Base-by-base conservation (phyloP, 2,329 filamentous ascomycete genomes). In the Fusarium siculi region DNA sequence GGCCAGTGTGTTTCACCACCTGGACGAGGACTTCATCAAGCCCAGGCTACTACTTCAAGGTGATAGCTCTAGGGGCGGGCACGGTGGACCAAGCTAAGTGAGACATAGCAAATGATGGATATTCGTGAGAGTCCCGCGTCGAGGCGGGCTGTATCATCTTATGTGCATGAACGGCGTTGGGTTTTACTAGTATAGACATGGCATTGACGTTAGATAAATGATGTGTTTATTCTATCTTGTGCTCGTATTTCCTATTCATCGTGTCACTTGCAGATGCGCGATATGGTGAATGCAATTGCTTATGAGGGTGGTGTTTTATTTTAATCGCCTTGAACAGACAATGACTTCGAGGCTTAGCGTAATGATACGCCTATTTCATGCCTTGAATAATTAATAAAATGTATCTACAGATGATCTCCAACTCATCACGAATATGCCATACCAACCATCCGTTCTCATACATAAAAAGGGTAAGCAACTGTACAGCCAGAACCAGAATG, bases 21-120 rank as follows among this genome's bases (percentile, higher is more conserved):
- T 99, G 68, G 96, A 99, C 81, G 96, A 99, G 82, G 94, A 95
- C 68, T 98, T 95, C 81, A 95, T 98, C 82, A 98, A 98, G 86
- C 96, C 96, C 23, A 93, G 92, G 79, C 84, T 98, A 62, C 82
- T 98, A 73, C 87, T 98, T 25, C 95, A 98, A 82, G 93, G 92
- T 50, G 86, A 86, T 30, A 68, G 68, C 14, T 64, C 74, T 9
- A 73, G 78, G n/a, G 79, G 80, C 21, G 76, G 77, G 6, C 76
- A 76, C 49, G 73, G 77, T 28, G 73, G 76, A 30, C 64, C 73
- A n/a, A 74, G 75, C 50, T 78, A 53, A 76, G 46, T 36, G 58
- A 36, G 49, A 42, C 37, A 37, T 54, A 32, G 43, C 40, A 46
- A 54, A 55, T 55, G 59, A 43, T 58, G 49, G 42, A 60, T 44